Conservation (phyloP, 2,329 filamentous ascomycete genomes). For the Allantophomopsis lycopodina region DNA sequence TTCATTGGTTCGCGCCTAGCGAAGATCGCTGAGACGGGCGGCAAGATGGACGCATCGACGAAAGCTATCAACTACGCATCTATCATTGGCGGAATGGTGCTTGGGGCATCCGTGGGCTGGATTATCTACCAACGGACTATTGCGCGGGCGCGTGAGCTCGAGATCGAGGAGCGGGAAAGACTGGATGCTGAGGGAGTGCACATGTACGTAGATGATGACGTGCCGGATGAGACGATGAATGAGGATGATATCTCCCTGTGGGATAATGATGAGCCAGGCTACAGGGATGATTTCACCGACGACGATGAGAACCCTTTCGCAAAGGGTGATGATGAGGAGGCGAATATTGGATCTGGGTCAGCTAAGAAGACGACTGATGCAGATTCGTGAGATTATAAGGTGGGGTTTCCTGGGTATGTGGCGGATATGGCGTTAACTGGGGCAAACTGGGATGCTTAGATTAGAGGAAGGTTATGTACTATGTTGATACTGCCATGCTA, state of each 20-base stretch:
- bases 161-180: slow-evolving; percentile 10
- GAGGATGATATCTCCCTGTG: slow-evolving; percentile 19
- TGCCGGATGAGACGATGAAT: slow-evolving; percentile 10
- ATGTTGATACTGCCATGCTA: too few relatives aligned
- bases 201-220: slow-evolving; percentile 10
- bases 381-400: too few relatives aligned
- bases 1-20: slow-evolving; percentile 83
- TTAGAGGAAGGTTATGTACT: too few relatives aligned
- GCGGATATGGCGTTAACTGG: too few relatives aligned
- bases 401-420: too few relatives aligned
- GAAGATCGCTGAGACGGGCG: slow-evolving; percentile 67
- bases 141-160: slow-evolving; percentile 45
- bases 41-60: slow-evolving; percentile 66
- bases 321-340: slow-evolving; percentile 5
- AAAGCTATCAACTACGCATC: slow-evolving; percentile 74
- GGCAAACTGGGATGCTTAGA: too few relatives aligned
- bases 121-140: slow-evolving; percentile 70
- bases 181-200: slow-evolving; percentile 5
- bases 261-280: slow-evolving; percentile 14
- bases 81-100: slow-evolving; percentile 56
- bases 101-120: slow-evolving; percentile 67
- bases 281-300: slow-evolving; percentile 16
- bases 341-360: not conserved
- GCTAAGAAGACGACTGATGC: too few relatives aligned
- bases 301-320: slow-evolving; percentile 13